Percentiles rank a stretch among this genome's conserved stretches.
These are phyloP conservation scores for Xylaria sp. DNA, from an alignment of 495 filamentous ascomycete genomes.

Conservation along the genomic window DNA sequence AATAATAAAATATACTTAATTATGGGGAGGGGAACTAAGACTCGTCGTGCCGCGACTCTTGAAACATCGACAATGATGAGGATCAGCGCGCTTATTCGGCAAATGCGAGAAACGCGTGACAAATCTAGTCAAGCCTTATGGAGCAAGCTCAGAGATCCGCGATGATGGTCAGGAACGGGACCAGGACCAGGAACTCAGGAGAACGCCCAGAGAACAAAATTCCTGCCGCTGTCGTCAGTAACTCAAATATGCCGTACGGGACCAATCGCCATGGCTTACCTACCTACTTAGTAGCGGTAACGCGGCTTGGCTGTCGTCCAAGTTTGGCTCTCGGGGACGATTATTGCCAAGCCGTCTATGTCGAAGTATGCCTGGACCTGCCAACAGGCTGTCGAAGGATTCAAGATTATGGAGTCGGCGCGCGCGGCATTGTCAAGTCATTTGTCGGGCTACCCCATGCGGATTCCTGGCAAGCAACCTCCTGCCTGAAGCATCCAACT, in stretches of 20 bases:
- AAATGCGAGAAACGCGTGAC: conserved; percentile 18
- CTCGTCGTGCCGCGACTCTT: conserved; percentile 5
- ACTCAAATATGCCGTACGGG: conserved; percentile 4
- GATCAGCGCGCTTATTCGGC: conserved; percentile 25
- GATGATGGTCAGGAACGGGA: background rate
- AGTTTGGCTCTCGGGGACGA: conserved; percentile 1
- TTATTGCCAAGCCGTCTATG: conserved; percentile 18
- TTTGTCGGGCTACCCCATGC: conserved; percentile 19
- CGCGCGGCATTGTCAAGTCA: conserved; percentile 16
- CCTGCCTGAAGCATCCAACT: conserved; percentile 15
- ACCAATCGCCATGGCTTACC: background rate
- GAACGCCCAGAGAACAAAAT: background rate
- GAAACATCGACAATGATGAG: conserved; percentile 10
- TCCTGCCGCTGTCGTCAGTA: background rate
- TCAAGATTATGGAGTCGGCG: conserved; percentile 12
- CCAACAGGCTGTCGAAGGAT: conserved; percentile 17
- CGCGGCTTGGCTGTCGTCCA: background rate
- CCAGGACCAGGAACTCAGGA: background rate
- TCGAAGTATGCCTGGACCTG: no score
- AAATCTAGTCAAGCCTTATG: conserved; percentile 21
- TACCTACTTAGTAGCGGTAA: background rate
- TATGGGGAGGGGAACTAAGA: background rate
- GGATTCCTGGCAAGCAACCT: conserved; percentile 11
- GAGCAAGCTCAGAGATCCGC: conserved; percentile 11
- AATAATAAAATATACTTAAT: background rate